Conservation (phyloP, 2,329 filamentous ascomycete species). For the Aspergillus calidoustus region DNA sequence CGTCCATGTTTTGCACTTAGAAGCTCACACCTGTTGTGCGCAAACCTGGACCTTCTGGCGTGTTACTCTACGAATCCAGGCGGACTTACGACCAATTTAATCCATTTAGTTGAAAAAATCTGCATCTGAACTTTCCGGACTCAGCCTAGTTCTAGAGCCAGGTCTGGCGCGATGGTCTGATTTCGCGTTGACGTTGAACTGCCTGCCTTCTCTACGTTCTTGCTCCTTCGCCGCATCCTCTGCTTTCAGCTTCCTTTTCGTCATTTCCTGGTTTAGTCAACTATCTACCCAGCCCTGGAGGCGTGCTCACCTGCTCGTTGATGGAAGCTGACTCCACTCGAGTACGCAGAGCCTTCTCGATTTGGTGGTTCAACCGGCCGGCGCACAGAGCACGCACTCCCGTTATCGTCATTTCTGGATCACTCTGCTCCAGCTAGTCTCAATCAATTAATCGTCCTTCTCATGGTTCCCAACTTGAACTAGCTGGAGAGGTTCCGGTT, state of each 20-base stretch:
- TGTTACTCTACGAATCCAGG: slow-evolving; percentile 2
- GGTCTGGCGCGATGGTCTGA: neutral
- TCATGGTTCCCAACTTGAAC: too few species aligned
- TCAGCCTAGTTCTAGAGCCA: neutral
- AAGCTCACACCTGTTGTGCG: neutral
- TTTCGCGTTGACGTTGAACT: neutral
- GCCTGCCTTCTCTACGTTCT: neutral
- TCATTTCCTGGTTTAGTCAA: neutral
- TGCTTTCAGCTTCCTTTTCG: neutral
- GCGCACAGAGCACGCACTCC: neutral
- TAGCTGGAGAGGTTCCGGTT: too few species aligned
- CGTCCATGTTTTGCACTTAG: slow-evolving; percentile 22
- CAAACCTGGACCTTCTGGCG: neutral
- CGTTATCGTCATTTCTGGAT: too few species aligned
- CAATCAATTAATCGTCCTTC: too few species aligned
- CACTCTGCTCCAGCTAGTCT: too few species aligned
- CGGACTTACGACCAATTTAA: neutral
- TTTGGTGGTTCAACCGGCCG: neutral
- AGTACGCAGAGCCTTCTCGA: neutral
- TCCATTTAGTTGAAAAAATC: neutral
- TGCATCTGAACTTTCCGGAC: neutral
- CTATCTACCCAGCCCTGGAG: neutral
- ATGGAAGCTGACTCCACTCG: neutral
- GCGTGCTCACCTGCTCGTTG: neutral
- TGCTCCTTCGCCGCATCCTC: neutral